Conservation (phyloP, 495 filamentous ascomycete genomes). For the Penicillium alfredii region DNA sequence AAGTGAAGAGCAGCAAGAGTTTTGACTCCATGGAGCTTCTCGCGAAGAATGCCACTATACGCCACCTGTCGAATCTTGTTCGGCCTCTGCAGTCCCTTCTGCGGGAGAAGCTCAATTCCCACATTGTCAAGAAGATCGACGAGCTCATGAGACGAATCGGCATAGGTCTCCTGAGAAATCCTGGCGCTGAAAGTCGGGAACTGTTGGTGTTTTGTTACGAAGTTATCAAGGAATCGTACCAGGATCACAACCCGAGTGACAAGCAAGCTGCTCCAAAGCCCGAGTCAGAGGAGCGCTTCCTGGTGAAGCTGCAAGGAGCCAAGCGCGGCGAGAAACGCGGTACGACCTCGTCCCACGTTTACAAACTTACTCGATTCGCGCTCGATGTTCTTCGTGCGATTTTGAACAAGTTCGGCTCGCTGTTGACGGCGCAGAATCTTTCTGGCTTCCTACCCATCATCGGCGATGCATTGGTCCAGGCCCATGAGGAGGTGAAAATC, state of each 20-base stretch:
- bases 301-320: constrained; percentile 67
- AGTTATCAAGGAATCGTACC: constrained; percentile 80
- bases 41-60: constrained; percentile 69
- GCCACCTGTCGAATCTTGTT: constrained; percentile 66
- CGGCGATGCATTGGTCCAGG: constrained; percentile 74
- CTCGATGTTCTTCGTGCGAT: constrained; percentile 78
- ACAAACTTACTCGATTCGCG: constrained; percentile 80
- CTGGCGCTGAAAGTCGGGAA: constrained; percentile 65
- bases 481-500: constrained; percentile 84
- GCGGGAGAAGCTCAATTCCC: constrained; percentile 72
- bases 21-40: constrained; percentile 96
- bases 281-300: constrained; percentile 60
- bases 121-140: constrained; percentile 80
- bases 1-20: constrained; percentile 96
- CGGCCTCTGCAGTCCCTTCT: constrained; percentile 70
- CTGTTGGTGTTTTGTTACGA: constrained; percentile 91
- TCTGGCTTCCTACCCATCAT: constrained; percentile 81
- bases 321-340: constrained; percentile 58
- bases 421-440: constrained; percentile 73
- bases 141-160: constrained; percentile 80
- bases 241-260: constrained; percentile 32
- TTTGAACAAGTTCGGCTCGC: constrained; percentile 69
- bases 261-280: constrained; percentile 41
- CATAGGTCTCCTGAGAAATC: constrained; percentile 74
- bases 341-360: constrained; percentile 65